Evolutionary conservation across 345 rosid species (phyloP), one percentile per base, ranked within the genome.

Genomic region (Gossypium thurberi): DNA sequence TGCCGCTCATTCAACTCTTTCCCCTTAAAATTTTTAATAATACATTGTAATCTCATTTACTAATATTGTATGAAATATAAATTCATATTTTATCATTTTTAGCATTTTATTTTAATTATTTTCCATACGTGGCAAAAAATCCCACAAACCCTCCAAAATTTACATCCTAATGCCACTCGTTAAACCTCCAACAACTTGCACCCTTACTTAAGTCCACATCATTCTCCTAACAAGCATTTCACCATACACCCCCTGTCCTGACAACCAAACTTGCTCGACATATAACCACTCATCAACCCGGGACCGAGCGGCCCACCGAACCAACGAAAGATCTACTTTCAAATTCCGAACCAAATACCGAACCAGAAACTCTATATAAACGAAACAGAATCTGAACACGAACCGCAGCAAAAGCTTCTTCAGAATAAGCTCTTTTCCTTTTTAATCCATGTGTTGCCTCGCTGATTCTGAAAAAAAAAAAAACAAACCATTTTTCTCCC

Each of bases 191-290:
- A 75, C 47, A 76, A 44, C 0, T 69, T 42, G 0, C 26, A 21
- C 25, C 6, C 6, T 3, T 14, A 15, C 12, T n/a, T 3, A 15
- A 17, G 17, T 65, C 68, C 63, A 77, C 68, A 8, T 72, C 73
- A 72, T 48, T 40, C 1, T 12, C 60, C 18, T n/a, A 7, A 14
- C 15, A 50, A 9, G 59, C 67, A 64, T 20, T 69, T 77, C 33
- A 67, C 71, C 1, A 43, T 53, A 42, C 15, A 11, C 53, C 2
- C 53, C 2, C 17, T 53, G 10, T 1, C 3, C 43, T 6, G 2
- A 10, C 47, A 28, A 3, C 40, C 0, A 73, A 72, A 74, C 40
- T 53, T 61, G 71, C 17, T 78, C 66, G 80, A 59, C 59, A 44
- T n/a, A 50, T 74, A 78, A 74, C 20, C 71, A 20, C 17, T 21